Percentiles rank a stretch among this genome's conserved stretches.
Evolutionary conservation across 305 asterid species (phyloP).

Genomic region (Ilex paraguariensis): DNA sequence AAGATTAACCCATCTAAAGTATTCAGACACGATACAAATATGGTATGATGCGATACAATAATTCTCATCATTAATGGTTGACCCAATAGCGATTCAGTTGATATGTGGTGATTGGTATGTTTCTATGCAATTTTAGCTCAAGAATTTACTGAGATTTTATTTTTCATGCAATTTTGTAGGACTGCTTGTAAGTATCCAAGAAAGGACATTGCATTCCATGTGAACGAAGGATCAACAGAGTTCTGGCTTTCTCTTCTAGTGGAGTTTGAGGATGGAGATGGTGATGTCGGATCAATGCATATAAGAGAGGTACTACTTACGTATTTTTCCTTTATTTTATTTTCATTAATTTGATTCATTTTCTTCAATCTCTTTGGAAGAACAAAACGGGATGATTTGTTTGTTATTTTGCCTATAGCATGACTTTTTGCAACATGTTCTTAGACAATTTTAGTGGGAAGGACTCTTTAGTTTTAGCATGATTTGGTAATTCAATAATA

Average conservation of each 20-base stretch:
- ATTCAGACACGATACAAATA: too few relatives aligned
- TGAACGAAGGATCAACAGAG: constrained; percentile 86
- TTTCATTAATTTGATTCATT: background rate
- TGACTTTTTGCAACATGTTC: background rate
- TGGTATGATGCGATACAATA: too few relatives aligned
- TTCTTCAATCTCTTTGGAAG: background rate
- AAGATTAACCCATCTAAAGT: too few relatives aligned
- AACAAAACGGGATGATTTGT: too few relatives aligned
- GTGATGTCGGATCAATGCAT: constrained; percentile 88
- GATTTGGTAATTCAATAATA: too few relatives aligned
- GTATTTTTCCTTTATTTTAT: background rate
- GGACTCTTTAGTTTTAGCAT: too few relatives aligned
- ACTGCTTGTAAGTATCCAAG: constrained; percentile 81
- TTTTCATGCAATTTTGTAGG: constrained; percentile 26
- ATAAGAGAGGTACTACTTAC: constrained; percentile 59
- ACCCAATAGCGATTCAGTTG: too few relatives aligned
- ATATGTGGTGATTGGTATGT: too few relatives aligned
- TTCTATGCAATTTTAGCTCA: too few relatives aligned
- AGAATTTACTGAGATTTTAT: background rate
- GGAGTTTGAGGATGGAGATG: constrained; percentile 90
- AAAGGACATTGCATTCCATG: constrained; percentile 77
- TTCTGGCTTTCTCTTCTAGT: constrained; percentile 82
- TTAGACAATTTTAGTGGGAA: background rate
- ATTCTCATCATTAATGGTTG: too few relatives aligned
- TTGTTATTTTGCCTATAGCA: background rate